Conservation (phyloP, 2,329 filamentous ascomycete species). For the Pseudogymnoascus sp. region DNA sequence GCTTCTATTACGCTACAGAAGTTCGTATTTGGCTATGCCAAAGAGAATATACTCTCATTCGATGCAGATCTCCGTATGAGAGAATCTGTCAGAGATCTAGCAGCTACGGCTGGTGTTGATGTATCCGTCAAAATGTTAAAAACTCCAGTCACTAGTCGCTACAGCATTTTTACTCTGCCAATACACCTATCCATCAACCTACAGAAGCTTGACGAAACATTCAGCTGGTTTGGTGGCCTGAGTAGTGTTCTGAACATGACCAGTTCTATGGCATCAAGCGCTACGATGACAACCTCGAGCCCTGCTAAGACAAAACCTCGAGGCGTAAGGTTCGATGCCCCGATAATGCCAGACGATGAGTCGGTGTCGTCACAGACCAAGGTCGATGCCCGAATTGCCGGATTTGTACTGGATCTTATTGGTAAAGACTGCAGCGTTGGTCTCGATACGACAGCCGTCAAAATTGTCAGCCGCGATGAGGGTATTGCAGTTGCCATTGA, state of each 20-base stretch:
- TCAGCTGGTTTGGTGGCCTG: conserved; percentile 83
- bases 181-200: conserved; percentile 72
- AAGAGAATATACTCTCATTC: conserved; percentile 59
- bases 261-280: conserved; percentile 71
- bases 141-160: conserved; percentile 39
- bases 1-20: conserved; percentile 40
- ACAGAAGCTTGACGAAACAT: conserved; percentile 74
- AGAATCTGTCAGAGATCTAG: conserved; percentile 53
- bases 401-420: conserved; percentile 67
- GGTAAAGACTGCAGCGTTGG: conserved; percentile 70
- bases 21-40: conserved; percentile 56
- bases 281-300: conserved; percentile 42
- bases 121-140: conserved; percentile 49
- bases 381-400: conserved; percentile 69
- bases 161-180: conserved; percentile 70
- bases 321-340: conserved; percentile 54
- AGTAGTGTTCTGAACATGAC: conserved; percentile 87
- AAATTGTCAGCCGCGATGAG: conserved; percentile 68
- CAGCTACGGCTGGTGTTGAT: conserved; percentile 52
- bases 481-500: conserved; percentile 68
- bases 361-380: conserved; percentile 44
- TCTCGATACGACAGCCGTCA: conserved; percentile 74
- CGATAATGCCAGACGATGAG: conserved; percentile 29
- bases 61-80: conserved; percentile 52
- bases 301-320: conserved; percentile 40